Percentiles rank a stretch among this genome's conserved stretches.
Evolutionary conservation across 306 rosid species (phyloP).

Genomic region (Quercus rubra): DNA sequence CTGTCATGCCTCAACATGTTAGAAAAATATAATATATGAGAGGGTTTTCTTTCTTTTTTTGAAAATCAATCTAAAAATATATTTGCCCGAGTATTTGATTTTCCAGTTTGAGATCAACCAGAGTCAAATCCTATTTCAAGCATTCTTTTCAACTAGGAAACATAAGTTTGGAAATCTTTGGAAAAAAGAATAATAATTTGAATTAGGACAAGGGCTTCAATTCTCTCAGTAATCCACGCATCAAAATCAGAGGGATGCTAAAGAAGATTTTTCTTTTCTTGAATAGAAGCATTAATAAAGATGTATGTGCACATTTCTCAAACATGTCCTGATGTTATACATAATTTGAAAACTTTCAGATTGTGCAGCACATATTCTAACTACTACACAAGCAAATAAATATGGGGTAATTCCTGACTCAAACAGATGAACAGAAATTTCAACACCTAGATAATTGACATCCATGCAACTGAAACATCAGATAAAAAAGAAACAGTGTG

Average conservation of each 20-base stretch:
- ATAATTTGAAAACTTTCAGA: background rate
- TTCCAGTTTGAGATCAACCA: background rate
- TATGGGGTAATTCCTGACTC: background rate
- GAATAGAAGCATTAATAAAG: background rate
- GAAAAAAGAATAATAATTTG: background rate
- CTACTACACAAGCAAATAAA: background rate
- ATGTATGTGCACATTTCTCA: background rate
- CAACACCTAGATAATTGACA: background rate
- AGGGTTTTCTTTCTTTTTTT: background rate
- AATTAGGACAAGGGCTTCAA: background rate
- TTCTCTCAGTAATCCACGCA: background rate
- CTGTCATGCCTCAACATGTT: background rate
- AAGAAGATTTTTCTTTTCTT: background rate
- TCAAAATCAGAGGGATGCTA: background rate
- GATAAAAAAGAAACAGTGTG: background rate
- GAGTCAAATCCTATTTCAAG: background rate
- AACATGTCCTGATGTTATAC: background rate
- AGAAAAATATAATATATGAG: background rate
- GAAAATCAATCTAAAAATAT: background rate
- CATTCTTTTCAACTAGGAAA: background rate
- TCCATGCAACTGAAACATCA: background rate
- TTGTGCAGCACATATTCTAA: background rate
- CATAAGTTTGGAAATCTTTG: background rate
- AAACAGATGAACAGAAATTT: background rate
- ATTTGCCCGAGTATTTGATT: background rate